Base-by-base conservation (phyloP, 1,139 yeast genomes). In the Suhomyces anneliseae region DNA sequence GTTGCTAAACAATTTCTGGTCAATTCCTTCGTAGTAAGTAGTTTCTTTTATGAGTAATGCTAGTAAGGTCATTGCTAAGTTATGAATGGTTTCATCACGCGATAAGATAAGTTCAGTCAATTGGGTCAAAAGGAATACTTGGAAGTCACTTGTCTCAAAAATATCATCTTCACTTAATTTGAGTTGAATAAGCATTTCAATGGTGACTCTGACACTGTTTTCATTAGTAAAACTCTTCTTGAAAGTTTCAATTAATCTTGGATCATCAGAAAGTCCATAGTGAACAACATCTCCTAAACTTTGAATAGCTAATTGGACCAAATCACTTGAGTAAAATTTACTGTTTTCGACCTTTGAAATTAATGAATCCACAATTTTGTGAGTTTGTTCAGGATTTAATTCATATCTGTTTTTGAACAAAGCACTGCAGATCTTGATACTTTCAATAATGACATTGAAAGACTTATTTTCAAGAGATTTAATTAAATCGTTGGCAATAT, bases 381-480 rank as follows among this genome's bases (percentile, higher is more conserved):
- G 49, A 12, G 64, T 37, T 15, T 46, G 51, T 5, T 38, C 38
- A 9, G 27, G 29, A 27, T n/a, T 9, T n/a, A 27, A 27, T 6
- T 38, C 50, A 44, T 47, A 51, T 3, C 61, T 52, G 33, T 60
- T 52, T 38, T 67, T 59, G 48, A 76, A 62, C 4, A 79, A 55
- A 5, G 65, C 64, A 38, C 65, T 63, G 9, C 78, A 61, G 2
- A 79, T 70, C 40, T 62, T 70, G 36, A 83, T 65, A 9, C 81
- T 78, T 50, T 82, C 85, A 12, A 72, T 61, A 9, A 82, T 70
- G 32, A 81, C 70, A 55, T 79, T 82, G 58, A 65, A 60, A 1
- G 70, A 60, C 39, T 62, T 62, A 44, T 66, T 65, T 29, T 59
- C 55, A 32, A 80, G 74, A 1, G 77, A 66, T 27, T 65, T 70